phyloP scores from a whole-genome alignment of 495 filamentous ascomycete genomes.

The Penicilliopsis zonata region DNA sequence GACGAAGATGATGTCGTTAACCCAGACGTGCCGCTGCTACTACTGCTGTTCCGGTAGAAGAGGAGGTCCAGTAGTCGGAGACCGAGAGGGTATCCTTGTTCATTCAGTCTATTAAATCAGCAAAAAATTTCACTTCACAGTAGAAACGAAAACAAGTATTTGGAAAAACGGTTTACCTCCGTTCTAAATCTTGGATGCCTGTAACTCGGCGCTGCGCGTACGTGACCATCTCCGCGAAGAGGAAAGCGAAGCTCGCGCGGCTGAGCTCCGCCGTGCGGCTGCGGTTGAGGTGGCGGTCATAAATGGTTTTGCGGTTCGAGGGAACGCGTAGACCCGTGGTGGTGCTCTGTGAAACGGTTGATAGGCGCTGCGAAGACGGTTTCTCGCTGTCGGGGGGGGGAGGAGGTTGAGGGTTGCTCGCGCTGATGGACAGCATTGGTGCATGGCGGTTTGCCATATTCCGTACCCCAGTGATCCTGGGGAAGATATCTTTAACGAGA shows the following conservation, averaged over 20 bases:
- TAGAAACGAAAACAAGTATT: not conserved
- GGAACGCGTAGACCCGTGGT: conserved; percentile 83
- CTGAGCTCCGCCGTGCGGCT: conserved; percentile 77
- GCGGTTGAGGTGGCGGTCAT: conserved; percentile 87
- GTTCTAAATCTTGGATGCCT: conserved; percentile 86
- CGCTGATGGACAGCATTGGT: conserved; percentile 29
- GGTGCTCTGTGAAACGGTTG: conserved; percentile 25
- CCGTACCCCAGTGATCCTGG: too few species aligned
- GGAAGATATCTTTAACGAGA: too few species aligned
- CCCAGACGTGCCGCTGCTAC: conserved; percentile 67
- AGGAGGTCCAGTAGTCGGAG: conserved; percentile 91
- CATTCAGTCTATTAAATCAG: conserved; percentile 57
- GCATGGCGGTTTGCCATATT: conserved; percentile 27
- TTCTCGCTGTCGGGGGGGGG: conserved; percentile 15
- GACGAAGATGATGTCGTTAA: conserved; percentile 75
- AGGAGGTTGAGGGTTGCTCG: conserved; percentile 12
- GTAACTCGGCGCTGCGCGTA: conserved; percentile 88
- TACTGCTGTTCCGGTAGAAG: conserved; percentile 48
- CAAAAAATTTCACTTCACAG: conserved; percentile 3
- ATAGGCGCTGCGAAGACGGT: conserved; percentile 13
- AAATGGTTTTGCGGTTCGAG: conserved; percentile 94
- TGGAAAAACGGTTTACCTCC: conserved; percentile 45
- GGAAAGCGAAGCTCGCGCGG: conserved; percentile 84
- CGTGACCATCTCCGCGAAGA: conserved; percentile 93
- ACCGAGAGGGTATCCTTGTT: conserved; percentile 90